Evolutionary conservation across 208 protist species (phyloP), one percentile per base, ranked within the genome.

Genomic region (Acanthamoeba royreba): DNA sequence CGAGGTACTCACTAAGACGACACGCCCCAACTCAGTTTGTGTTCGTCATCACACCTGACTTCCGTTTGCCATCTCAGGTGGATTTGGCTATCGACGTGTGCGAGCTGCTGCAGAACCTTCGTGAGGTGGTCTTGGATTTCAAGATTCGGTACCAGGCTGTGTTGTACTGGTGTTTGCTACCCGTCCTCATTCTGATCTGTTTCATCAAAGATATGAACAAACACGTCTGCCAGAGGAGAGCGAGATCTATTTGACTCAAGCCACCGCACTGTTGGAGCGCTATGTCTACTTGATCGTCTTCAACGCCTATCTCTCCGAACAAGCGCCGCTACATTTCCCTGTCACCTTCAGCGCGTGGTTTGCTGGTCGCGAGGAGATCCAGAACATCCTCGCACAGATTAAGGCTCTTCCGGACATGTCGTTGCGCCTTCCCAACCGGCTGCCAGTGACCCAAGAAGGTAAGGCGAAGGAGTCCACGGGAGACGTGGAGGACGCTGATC

Each of bases 271-370:
- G 61, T 33, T 95, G 91, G 74, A 95, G 40, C 38, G 94, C 31
- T 95, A 95, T 40, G 66, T 93, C 69, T 63, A 63, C 43, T 49
- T 95, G 15, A 95, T 95, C 53, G 61, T 95, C 0, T 95, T 95
- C 47, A 72, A 72, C 58, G 49, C 92, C 35, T 95, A 95, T 52
- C 61, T 92, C 35, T 47, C 35, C 83, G 83, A 90, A 35, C 47
- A 90, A 45, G 83, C 83, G 8, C 49, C 83, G 33, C 45, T 66
- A 11, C 28, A 63, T 38, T 63, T 90, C 49, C 2, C 47, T 22
- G 35, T 55, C 22, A 40, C 31, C 49, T 90, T 90, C 33, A 45
- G 35, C 40, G 45, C 28, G 45, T 90, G 83, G 83, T 33, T 69
- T 15, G 58, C 58, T 33, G 58, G 58, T 5, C 9, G 58, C 8